These are phyloP conservation scores for Lactifluus pinguis DNA, from an alignment of 768 basidiomycete species.

Conservation along the genomic window DNA sequence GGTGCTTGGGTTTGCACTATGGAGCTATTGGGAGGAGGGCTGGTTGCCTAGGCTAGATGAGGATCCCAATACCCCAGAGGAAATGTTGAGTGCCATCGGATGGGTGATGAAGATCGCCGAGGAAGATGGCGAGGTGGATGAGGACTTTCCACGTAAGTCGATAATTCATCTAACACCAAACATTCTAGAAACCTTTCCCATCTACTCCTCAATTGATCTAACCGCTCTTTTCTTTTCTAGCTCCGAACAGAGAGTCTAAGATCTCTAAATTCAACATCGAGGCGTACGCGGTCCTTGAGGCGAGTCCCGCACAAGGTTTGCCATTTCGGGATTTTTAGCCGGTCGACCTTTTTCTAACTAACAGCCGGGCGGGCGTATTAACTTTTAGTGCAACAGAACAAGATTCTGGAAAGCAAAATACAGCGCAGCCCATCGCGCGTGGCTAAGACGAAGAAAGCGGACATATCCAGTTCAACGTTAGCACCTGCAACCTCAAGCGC, in stretches of 20 bases:
- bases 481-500: constrained; percentile 20
- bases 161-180: background rate
- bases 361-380: background rate
- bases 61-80: constrained; percentile 47
- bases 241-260: constrained; percentile 80
- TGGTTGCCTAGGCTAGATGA: constrained; percentile 73
- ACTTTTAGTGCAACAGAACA: constrained; percentile 61
- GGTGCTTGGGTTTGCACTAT: constrained; percentile 87
- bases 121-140: constrained; percentile 96
- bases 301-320: constrained; percentile 60
- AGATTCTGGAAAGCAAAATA: constrained; percentile 68
- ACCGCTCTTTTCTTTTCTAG: constrained; percentile 32
- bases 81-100: constrained; percentile 66
- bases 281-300: constrained; percentile 82
- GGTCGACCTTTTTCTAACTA: background rate
- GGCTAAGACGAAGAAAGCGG: constrained; percentile 49
- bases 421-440: constrained; percentile 72
- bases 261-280: constrained; percentile 84
- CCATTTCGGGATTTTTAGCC: background rate
- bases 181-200: no score
- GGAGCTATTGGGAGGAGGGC: constrained; percentile 87
- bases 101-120: constrained; percentile 95
- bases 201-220: background rate
- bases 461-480: constrained; percentile 30
- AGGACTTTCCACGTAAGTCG: constrained; percentile 89